phyloP scores from a whole-genome alignment of 2,329 filamentous ascomycete species.

The Phialophora tarda region DNA sequence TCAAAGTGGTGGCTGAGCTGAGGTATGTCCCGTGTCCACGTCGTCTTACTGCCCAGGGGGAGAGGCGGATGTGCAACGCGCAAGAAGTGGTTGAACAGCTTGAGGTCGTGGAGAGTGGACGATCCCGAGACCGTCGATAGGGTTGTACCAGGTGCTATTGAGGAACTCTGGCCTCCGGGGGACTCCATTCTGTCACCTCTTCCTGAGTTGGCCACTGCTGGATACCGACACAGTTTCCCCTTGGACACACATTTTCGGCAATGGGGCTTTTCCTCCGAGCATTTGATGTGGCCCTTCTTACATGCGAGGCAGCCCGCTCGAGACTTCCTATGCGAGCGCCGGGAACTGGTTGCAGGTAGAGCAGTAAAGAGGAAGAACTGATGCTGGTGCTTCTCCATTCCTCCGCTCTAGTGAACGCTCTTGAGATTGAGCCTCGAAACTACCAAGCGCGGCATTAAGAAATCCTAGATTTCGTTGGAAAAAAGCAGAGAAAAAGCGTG shows the following conservation, averaged over 20 bases:
- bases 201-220: neutral
- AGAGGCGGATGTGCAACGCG: conserved; percentile 63
- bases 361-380: conserved; percentile 1
- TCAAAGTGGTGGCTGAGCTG: conserved; percentile 69
- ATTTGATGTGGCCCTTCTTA: conserved; percentile 24
- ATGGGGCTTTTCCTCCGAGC: conserved; percentile 19
- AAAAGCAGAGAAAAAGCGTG: neutral
- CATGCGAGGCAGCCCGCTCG: conserved; percentile 25
- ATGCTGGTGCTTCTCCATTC: conserved; percentile 10
- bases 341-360: neutral
- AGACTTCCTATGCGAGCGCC: conserved; percentile 25
- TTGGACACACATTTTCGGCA: conserved; percentile 14
- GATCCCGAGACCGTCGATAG: conserved; percentile 7
- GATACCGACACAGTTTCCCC: conserved; percentile 16
- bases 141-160: neutral
- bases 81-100: conserved; percentile 60
- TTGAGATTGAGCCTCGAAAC: neutral
- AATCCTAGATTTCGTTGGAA: neutral
- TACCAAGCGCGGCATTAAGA: neutral
- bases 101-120: conserved; percentile 47
- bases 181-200: neutral
- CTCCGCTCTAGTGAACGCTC: neutral
- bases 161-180: neutral
- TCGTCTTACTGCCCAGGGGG: conserved; percentile 66
- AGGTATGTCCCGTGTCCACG: conserved; percentile 70